A percentile compares a stretch with the other conserved stretches of the same genome.
Evolutionary conservation across 371 early-diverging fungal genomes (phyloP).

Genomic region (Nematocida displodere): DNA sequence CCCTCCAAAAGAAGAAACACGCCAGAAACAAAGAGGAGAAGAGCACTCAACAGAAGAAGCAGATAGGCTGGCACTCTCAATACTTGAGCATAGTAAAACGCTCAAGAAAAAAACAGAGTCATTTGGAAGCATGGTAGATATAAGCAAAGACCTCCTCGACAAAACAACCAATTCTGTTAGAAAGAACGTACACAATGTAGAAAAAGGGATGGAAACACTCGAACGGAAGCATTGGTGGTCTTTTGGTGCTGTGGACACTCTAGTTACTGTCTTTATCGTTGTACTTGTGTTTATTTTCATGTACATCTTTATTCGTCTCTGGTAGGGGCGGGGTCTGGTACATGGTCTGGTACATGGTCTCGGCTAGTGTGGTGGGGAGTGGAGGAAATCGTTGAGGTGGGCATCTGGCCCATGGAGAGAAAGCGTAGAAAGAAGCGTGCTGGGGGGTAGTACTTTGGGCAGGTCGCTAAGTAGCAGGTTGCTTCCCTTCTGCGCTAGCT

Average conservation of each 20-base stretch:
- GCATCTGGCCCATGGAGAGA: slow-evolving; percentile 13
- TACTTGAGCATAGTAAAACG: slow-evolving; percentile 37
- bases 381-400: background rate
- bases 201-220: slow-evolving; percentile 17
- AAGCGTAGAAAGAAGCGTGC: slow-evolving; percentile 20
- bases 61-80: slow-evolving; percentile 14
- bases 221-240: slow-evolving; percentile 25
- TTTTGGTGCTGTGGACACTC: background rate
- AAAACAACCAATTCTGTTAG: slow-evolving; percentile 9
- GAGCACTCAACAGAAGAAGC: background rate
- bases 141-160: slow-evolving; percentile 38
- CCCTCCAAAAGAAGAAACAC: background rate
- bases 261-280: slow-evolving; percentile 8
- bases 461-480: too few species aligned
- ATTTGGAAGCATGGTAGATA: slow-evolving; percentile 48
- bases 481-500: background rate
- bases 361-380: background rate
- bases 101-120: slow-evolving; percentile 37
- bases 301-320: slow-evolving; percentile 23
- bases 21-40: slow-evolving; percentile 12
- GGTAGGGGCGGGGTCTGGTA: background rate
- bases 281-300: slow-evolving; percentile 31
- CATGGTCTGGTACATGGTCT: too few species aligned
- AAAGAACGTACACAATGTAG: slow-evolving; percentile 32
- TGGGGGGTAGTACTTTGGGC: background rate